A percentile compares a stretch with the other conserved stretches of the same genome.
Conservation (phyloP, 805 yeast genomes). For the Yarrowia yakushimensis region DNA sequence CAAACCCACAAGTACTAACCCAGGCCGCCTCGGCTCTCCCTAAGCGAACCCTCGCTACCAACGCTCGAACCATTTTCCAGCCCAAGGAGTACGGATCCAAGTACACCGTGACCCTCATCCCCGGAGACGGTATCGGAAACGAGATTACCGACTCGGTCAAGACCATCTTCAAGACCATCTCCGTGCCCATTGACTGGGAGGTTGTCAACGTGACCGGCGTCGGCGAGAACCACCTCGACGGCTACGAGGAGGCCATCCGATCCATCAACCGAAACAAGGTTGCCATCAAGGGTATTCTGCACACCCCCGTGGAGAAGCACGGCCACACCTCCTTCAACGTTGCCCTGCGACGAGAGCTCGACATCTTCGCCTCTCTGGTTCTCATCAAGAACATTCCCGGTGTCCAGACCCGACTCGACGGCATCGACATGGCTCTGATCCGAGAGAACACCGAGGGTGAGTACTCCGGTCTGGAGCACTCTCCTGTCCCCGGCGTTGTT, state of each 20-base stretch:
- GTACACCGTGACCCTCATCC: slow-evolving; percentile 89
- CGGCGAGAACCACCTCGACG: slow-evolving; percentile 33
- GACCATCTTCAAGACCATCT: slow-evolving; percentile 79
- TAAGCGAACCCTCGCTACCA: slow-evolving; percentile 24
- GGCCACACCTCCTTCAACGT: slow-evolving; percentile 86
- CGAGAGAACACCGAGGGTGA: slow-evolving; percentile 99
- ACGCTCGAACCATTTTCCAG: slow-evolving; percentile 48
- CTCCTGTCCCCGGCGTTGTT: slow-evolving; percentile 95
- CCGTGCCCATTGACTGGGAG: slow-evolving; percentile 93
- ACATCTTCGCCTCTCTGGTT: slow-evolving; percentile 93
- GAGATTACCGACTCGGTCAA: slow-evolving; percentile 93
- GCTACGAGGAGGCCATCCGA: slow-evolving; percentile 76
- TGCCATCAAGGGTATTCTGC: slow-evolving; percentile 93
- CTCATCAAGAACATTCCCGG: slow-evolving; percentile 92
- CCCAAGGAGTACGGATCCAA: slow-evolving; percentile 94
- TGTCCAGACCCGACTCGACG: slow-evolving; percentile 81
- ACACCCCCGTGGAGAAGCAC: slow-evolving; percentile 79
- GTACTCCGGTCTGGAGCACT: slow-evolving; percentile 97
- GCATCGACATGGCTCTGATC: slow-evolving; percentile 88
- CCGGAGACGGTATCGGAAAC: slow-evolving; percentile 96
- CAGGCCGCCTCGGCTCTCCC: slow-evolving; percentile 25
- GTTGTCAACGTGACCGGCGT: slow-evolving; percentile 59
- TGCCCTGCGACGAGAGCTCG: slow-evolving; percentile 93
- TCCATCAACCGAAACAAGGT: slow-evolving; percentile 94
- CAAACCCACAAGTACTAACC: slow-evolving; percentile 1